Percentiles rank a stretch among this genome's conserved stretches.
phyloP scores from a whole-genome alignment of 257 asterid species.

The Przewalskia tangutica region DNA sequence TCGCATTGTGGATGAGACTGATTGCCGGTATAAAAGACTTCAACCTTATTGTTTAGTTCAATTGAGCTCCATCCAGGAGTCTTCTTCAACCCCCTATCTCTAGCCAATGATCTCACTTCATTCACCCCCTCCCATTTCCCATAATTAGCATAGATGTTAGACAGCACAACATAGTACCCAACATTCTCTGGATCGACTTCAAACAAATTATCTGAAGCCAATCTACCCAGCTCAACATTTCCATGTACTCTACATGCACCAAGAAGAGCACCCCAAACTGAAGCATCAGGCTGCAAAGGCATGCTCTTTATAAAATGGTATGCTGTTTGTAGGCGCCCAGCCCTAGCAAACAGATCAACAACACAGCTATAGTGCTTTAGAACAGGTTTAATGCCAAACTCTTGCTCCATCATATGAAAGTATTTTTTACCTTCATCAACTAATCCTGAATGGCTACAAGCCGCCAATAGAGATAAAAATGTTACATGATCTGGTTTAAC shows the following conservation, averaged over 20 bases:
- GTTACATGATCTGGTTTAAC: constrained; percentile 72
- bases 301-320: constrained; percentile 33
- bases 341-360: constrained; percentile 72
- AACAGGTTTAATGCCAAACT: constrained; percentile 44
- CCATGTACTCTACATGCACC: constrained; percentile 64
- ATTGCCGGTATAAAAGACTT: constrained; percentile 50
- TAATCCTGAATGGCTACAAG: constrained; percentile 76
- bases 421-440: constrained; percentile 50
- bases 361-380: constrained; percentile 60
- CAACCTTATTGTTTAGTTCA: constrained; percentile 34
- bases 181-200: constrained; percentile 40
- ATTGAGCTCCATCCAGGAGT: constrained; percentile 71
- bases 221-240: constrained; percentile 50
- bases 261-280: constrained; percentile 67
- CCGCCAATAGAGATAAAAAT: constrained; percentile 50
- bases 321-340: constrained; percentile 49
- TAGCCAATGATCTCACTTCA: constrained; percentile 61
- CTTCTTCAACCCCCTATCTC: constrained; percentile 47
- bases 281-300: constrained; percentile 51
- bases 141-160: constrained; percentile 64
- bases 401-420: constrained; percentile 51
- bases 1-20: constrained; percentile 50
- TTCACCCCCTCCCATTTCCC: constrained; percentile 68
- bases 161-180: constrained; percentile 71
- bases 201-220: constrained; percentile 37